A percentile compares a stretch with the other conserved stretches of the same genome.
These are phyloP conservation scores for Hypoxylon sp. DNA, from an alignment of 2,329 filamentous ascomycete species.

Conservation along the genomic window DNA sequence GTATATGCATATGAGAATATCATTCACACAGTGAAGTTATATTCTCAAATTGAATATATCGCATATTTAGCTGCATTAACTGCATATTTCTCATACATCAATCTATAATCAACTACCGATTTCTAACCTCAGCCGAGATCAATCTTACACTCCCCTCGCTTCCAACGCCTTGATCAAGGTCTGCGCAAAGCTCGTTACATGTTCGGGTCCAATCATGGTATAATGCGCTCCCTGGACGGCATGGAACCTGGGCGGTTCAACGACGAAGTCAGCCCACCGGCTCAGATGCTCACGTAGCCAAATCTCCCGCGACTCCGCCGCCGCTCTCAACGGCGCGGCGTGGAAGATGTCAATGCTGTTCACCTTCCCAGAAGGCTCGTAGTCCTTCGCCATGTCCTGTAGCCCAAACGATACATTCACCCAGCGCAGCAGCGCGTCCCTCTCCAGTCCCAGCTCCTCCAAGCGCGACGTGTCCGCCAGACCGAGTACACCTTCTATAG, in stretches of 20 bases:
- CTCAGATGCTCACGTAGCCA: slow-evolving; percentile 45
- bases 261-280: slow-evolving; percentile 50
- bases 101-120: too few species aligned
- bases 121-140: too few species aligned
- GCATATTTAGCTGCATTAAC: too few species aligned
- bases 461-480: slow-evolving; percentile 34
- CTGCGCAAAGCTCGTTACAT: slow-evolving; percentile 47
- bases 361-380: slow-evolving; percentile 51
- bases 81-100: too few species aligned
- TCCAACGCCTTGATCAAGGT: slow-evolving; percentile 37
- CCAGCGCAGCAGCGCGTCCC: slow-evolving; percentile 45
- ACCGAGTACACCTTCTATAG: slow-evolving; percentile 37
- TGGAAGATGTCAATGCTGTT: slow-evolving; percentile 52
- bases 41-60: too few species aligned
- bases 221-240: slow-evolving; percentile 50
- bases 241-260: slow-evolving; percentile 41
- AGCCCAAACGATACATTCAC: slow-evolving; percentile 47
- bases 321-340: slow-evolving; percentile 44
- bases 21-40: too few species aligned
- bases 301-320: slow-evolving; percentile 42
- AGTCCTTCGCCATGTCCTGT: slow-evolving; percentile 50
- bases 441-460: slow-evolving; percentile 45
- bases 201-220: slow-evolving; percentile 50
- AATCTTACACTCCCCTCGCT: slow-evolving; percentile 27
- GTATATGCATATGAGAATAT: too few species aligned